Base-by-base conservation (phyloP, 805 yeast genomes). In the Starmerella asiatica region DNA sequence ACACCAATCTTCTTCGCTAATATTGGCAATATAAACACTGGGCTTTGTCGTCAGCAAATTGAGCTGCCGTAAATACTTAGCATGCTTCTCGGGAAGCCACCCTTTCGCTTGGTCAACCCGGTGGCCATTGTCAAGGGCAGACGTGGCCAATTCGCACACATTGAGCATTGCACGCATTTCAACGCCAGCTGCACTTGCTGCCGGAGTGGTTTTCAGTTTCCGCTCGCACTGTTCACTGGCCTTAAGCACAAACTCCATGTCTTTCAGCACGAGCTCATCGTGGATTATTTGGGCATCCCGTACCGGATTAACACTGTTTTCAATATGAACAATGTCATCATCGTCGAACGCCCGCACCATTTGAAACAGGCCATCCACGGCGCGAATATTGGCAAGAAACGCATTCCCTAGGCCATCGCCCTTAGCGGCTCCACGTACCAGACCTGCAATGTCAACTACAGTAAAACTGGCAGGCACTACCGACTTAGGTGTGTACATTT, bases 1-100 rank as follows among this genome's bases (percentile, higher is more conserved):
- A 12, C 71, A 57, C 56, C 70, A 84, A 55, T 84, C 94, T 34
- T 67, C 69, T 49, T 75, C 77, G 37, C 75, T 76, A 16, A 82
- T 76, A 53, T 85, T 85, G 44, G 83, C 67, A 35, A 85, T 57
- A 46, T 77, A 76, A 14, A 84, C 72, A 2, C 86, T 75, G n/a
- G 95, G 95, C 56, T 85, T 85, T 3, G 94, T 85, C 1, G 94
- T 84, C 36, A 85, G 60, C 37, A 85, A 71, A 51, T 75, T 77
- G 64, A 81, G 72, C 28, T 71, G 67, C 15, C 46, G 46, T 26
- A 51, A 37, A 21, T 42, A 33, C 32, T 84, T 91, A 21, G 70
- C 70, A 23, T 66, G 63, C 15, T 70, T 63, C 84, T 91, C 81
- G 4, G 56, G 56, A 29, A 66, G 21, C 14, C 32, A 70, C 37